Conservation (phyloP, 2,329 filamentous ascomycete genomes). For the Colletotrichum endophyticum region DNA sequence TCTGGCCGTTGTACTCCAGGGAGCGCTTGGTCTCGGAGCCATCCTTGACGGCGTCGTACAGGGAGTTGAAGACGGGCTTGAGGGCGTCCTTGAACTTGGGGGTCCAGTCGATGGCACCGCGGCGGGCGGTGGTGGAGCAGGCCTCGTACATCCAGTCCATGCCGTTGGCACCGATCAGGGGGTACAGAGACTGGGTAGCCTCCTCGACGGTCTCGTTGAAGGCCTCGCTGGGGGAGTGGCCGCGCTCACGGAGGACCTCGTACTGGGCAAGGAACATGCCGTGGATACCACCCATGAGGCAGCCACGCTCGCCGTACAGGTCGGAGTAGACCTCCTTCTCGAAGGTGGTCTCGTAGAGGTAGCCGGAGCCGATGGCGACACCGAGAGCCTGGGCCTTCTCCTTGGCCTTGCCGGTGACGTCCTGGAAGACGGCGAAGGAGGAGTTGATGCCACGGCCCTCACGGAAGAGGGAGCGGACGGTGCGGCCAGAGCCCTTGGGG, state of each 20-base stretch:
- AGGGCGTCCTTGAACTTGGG: constrained; percentile 96
- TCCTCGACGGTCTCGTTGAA: constrained; percentile 99
- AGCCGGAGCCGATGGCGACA: constrained; percentile 95
- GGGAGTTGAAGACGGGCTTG: constrained; percentile 97
- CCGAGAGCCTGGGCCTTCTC: constrained; percentile 97
- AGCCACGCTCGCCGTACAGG: constrained; percentile 99
- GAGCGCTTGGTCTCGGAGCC: constrained; percentile 95
- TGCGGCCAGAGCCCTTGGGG: constrained; percentile 98
- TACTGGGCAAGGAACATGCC: constrained; percentile 99
- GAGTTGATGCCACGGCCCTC: constrained; percentile 99
- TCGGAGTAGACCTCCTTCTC: constrained; percentile 99
- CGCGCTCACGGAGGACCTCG: constrained; percentile 98
- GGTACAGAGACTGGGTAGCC: constrained; percentile 97
- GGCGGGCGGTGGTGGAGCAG: constrained; percentile 97
- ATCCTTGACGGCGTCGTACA: constrained; percentile 91
- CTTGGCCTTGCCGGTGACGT: constrained; percentile 96
- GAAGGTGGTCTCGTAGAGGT: constrained; percentile 99
- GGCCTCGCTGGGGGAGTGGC: constrained; percentile 96
- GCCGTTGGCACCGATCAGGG: constrained; percentile 93
- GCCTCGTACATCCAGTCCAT: constrained; percentile 99
- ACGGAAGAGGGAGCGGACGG: constrained; percentile 97
- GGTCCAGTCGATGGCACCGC: constrained; percentile 99
- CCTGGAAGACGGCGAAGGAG: constrained; percentile 97
- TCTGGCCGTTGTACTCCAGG: constrained; percentile 94
- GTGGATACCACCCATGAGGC: constrained; percentile 99